These are phyloP conservation scores for Torulaspora delbrueckii DNA, from an alignment of 805 yeast genomes.

Conservation along the genomic window DNA sequence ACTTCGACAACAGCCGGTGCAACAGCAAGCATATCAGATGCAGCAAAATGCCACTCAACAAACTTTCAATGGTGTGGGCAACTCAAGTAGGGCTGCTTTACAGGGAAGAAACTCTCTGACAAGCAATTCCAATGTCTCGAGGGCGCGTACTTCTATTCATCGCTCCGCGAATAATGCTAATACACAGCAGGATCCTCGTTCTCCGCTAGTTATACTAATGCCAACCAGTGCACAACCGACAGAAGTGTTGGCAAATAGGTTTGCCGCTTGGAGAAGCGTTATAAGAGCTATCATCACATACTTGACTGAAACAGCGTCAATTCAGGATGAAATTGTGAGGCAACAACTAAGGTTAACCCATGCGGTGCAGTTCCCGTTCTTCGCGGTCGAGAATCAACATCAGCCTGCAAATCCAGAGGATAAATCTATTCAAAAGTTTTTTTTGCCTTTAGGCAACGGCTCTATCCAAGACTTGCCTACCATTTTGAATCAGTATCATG, in stretches of 20 bases:
- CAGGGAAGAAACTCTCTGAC: slow-evolving; percentile 17
- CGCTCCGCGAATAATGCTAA: slow-evolving; percentile 9
- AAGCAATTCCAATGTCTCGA: slow-evolving; percentile 13
- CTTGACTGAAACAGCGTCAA: slow-evolving; percentile 71
- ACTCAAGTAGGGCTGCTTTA: slow-evolving; percentile 3
- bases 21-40: slow-evolving; percentile 2
- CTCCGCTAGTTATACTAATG: slow-evolving; percentile 45
- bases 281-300: slow-evolving; percentile 71
- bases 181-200: slow-evolving; percentile 40
- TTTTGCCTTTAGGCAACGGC: slow-evolving; percentile 71
- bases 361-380: slow-evolving; percentile 51
- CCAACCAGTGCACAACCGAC: slow-evolving; percentile 74
- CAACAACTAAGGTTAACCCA: slow-evolving; percentile 78
- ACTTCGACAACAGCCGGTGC: slow-evolving; percentile 6
- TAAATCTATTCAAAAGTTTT: slow-evolving; percentile 41
- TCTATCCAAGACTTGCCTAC: slow-evolving; percentile 82
- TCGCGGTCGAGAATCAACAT: slow-evolving; percentile 29
- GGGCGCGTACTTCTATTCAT: slow-evolving; percentile 16
- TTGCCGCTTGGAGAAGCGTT: slow-evolving; percentile 80
- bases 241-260: slow-evolving; percentile 76
- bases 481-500: slow-evolving; percentile 60
- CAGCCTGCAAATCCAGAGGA: slow-evolving; percentile 26
- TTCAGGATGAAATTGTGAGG: slow-evolving; percentile 82
- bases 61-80: neutral
- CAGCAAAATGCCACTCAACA: neutral